phyloP scores from a whole-genome alignment of 331 rosid genomes.

The Erythrophleum ivorense region DNA sequence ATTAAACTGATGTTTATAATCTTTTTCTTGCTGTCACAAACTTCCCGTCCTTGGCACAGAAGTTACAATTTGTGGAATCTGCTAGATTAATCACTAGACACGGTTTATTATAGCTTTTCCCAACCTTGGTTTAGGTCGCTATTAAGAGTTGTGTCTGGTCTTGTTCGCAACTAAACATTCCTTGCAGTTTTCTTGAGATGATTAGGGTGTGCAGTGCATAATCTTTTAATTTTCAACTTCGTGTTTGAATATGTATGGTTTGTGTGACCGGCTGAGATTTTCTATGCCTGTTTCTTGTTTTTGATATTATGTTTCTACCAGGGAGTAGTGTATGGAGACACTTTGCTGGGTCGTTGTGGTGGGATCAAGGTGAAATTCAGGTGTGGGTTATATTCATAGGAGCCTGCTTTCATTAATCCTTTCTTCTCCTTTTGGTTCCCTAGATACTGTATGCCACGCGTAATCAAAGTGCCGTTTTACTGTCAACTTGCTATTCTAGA shows the following conservation, averaged over 20 bases:
- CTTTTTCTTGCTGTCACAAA: background rate
- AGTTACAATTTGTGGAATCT: background rate
- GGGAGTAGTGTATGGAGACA: slow-evolving; percentile 44
- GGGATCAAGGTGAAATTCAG: slow-evolving; percentile 26
- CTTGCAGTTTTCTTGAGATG: background rate
- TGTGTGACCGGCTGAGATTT: background rate
- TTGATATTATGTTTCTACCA: slow-evolving; percentile 21
- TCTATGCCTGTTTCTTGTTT: background rate
- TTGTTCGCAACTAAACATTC: background rate
- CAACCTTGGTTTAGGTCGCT: background rate
- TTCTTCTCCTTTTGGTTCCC: background rate
- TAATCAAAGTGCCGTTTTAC: background rate
- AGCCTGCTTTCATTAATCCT: slow-evolving; percentile 1
- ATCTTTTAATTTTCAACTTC: background rate
- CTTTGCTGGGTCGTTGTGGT: slow-evolving; percentile 32
- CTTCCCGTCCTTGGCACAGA: slow-evolving; percentile 27
- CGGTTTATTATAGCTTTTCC: background rate
- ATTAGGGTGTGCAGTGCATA: background rate
- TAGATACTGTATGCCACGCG: background rate
- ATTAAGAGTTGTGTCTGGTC: background rate
- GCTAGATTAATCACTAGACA: slow-evolving; percentile 22
- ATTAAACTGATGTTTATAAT: background rate
- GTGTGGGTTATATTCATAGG: slow-evolving; percentile 23
- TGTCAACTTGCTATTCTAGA: slow-evolving; percentile 34
- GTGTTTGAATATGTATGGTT: background rate